phyloP scores from a whole-genome alignment of 2,329 filamentous ascomycete genomes.

The Trichoderma asperellum region DNA sequence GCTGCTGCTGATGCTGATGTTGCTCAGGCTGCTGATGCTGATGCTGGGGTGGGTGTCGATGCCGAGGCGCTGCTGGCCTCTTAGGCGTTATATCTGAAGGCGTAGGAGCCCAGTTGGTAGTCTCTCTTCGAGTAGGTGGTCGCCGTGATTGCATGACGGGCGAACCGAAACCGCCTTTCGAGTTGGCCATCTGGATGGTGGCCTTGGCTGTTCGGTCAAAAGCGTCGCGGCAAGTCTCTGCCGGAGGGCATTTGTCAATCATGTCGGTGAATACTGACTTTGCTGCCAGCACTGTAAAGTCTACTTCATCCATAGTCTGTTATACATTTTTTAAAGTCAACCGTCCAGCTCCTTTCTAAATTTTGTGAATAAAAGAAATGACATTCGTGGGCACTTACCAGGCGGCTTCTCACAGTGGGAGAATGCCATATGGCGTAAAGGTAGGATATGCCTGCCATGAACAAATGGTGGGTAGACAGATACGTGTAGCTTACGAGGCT shows the following conservation, averaged over 20 bases:
- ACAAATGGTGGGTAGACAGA: slow-evolving; percentile 91
- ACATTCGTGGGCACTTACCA: slow-evolving; percentile 61
- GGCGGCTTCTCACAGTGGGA: slow-evolving; percentile 77
- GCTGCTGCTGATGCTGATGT: slow-evolving; percentile 26
- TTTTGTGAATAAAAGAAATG: not conserved
- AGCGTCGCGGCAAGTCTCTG: slow-evolving; percentile 90
- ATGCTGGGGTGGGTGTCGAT: slow-evolving; percentile 30
- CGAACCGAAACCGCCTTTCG: slow-evolving; percentile 76
- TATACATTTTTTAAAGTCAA: not conserved
- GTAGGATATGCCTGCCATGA: slow-evolving; percentile 96
- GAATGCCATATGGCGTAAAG: slow-evolving; percentile 98
- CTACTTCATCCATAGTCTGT: slow-evolving; percentile 89
- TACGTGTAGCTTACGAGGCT: slow-evolving; percentile 96
- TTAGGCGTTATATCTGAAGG: slow-evolving; percentile 37
- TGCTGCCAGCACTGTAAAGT: slow-evolving; percentile 91
- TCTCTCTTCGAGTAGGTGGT: slow-evolving; percentile 34
- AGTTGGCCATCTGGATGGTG: slow-evolving; percentile 92
- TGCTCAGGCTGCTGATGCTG: slow-evolving; percentile 34
- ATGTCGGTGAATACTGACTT: slow-evolving; percentile 91
- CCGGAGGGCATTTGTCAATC: slow-evolving; percentile 92
- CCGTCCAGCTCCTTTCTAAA: not conserved
- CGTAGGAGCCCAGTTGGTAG: slow-evolving; percentile 39
- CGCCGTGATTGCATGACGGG: slow-evolving; percentile 38
- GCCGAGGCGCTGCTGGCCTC: slow-evolving; percentile 32
- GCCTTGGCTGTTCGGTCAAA: slow-evolving; percentile 95